These are phyloP conservation scores for Aspergillus panamensis DNA, from an alignment of 495 filamentous ascomycete species.

Conservation along the genomic window DNA sequence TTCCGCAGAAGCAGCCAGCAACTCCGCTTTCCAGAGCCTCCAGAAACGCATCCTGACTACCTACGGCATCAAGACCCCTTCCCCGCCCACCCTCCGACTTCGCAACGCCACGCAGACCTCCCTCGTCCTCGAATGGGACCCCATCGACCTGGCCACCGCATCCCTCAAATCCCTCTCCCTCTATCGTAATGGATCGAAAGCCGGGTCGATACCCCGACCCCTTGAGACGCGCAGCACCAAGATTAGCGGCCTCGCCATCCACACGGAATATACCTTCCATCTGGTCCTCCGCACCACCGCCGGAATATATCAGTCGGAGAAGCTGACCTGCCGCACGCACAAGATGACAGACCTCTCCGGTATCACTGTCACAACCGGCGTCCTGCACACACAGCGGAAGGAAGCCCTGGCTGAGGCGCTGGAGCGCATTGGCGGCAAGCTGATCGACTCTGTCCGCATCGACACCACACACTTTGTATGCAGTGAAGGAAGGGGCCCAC, in stretches of 20 bases:
- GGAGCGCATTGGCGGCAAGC: slow-evolving; percentile 86
- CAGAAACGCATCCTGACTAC: slow-evolving; percentile 82
- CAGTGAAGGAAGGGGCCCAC: slow-evolving; percentile 83
- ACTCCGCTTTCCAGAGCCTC: slow-evolving; percentile 71
- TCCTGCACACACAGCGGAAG: slow-evolving; percentile 69
- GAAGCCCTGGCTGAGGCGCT: slow-evolving; percentile 72
- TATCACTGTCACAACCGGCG: slow-evolving; percentile 90
- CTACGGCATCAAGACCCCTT: slow-evolving; percentile 80
- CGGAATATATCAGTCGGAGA: slow-evolving; percentile 81
- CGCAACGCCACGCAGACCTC: slow-evolving; percentile 96
- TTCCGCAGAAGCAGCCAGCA: slow-evolving; percentile 66
- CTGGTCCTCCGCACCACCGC: slow-evolving; percentile 85
- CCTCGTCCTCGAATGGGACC: slow-evolving; percentile 97
- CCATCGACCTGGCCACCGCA: slow-evolving; percentile 87
- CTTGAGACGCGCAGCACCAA: slow-evolving; percentile 87
- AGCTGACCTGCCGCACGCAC: slow-evolving; percentile 83
- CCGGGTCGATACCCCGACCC: slow-evolving; percentile 85
- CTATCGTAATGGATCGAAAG: slow-evolving; percentile 94
- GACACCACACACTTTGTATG: slow-evolving; percentile 99
- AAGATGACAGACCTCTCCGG: slow-evolving; percentile 98
- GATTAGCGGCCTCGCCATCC: slow-evolving; percentile 92
- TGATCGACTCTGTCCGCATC: slow-evolving; percentile 87
- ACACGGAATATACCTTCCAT: slow-evolving; percentile 94
- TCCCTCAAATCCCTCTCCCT: slow-evolving; percentile 82
- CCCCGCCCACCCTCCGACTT: slow-evolving; percentile 76